phyloP scores from a whole-genome alignment of 2,329 filamentous ascomycete species.

The Scolecobasidium constrictum region DNA sequence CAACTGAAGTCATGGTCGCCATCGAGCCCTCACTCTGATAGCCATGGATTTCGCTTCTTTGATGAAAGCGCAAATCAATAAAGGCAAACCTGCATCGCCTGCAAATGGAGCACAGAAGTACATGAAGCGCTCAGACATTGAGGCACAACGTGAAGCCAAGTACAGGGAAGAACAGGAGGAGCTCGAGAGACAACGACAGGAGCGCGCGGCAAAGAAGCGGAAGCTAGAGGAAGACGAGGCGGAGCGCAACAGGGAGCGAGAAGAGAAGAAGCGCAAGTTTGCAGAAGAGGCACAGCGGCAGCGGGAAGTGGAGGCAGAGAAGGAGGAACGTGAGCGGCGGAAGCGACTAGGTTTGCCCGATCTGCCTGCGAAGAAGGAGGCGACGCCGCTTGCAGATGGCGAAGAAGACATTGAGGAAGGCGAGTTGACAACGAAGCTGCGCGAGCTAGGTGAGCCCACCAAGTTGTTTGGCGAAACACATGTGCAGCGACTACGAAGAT shows the following conservation, averaged over 20 bases:
- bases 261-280: conserved; percentile 71
- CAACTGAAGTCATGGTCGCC: conserved; percentile 21
- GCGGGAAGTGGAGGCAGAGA: conserved; percentile 61
- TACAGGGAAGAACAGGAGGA: conserved; percentile 75
- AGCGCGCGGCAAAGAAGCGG: conserved; percentile 65
- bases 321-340: conserved; percentile 61
- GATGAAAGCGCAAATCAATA: conserved; percentile 87
- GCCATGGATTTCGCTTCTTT: conserved; percentile 98
- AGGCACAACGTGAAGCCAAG: conserved; percentile 67
- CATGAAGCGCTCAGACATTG: conserved; percentile 72
- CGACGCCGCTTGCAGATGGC: conserved; percentile 25
- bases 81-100: conserved; percentile 49
- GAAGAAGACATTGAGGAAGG: conserved; percentile 59
- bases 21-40: too few species aligned
- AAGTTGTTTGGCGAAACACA: conserved; percentile 75
- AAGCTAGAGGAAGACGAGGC: conserved; percentile 81
- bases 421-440: conserved; percentile 56
- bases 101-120: conserved; percentile 54
- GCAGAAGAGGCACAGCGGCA: conserved; percentile 67
- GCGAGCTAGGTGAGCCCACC: conserved; percentile 61
- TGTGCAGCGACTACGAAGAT: conserved; percentile 56
- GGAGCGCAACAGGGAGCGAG: conserved; percentile 54
- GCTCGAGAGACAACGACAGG: conserved; percentile 59
- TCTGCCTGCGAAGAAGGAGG: conserved; percentile 39
- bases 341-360: conserved; percentile 75